Conservation (phyloP, 2,329 filamentous ascomycete species). For the Fusarium sp. region DNA sequence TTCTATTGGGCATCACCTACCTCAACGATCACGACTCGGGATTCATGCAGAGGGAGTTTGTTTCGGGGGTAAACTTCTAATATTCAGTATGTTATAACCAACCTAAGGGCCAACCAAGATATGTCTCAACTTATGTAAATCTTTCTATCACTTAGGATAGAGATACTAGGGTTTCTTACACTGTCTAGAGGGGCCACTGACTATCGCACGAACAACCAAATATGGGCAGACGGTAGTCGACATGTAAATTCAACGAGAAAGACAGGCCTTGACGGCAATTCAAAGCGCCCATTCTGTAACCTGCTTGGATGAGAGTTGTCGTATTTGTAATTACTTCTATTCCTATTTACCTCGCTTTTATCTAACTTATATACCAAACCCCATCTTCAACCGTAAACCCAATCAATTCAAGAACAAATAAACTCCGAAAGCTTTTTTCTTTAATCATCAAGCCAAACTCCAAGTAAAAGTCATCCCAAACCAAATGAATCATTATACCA, state of each 20-base stretch:
- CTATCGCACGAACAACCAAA: not conserved
- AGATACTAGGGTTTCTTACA: not conserved
- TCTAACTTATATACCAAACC: not conserved
- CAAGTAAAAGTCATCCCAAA: not conserved
- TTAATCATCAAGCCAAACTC: constrained; percentile 11
- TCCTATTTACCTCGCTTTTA: constrained; percentile 9
- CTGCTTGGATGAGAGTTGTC: not conserved
- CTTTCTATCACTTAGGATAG: not conserved
- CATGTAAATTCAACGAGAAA: not conserved
- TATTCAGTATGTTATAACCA: not conserved
- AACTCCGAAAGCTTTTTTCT: not conserved
- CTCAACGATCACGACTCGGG: constrained; percentile 5
- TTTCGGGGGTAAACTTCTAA: not conserved
- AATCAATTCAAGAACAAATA: not conserved
- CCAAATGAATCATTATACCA: constrained; percentile 9
- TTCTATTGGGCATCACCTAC: constrained; percentile 37
- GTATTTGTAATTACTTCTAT: not conserved
- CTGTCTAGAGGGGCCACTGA: not conserved
- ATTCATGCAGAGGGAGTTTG: not conserved
- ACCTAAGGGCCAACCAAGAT: not conserved
- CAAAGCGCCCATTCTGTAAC: not conserved
- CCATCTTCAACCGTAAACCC: not conserved
- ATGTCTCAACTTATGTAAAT: not conserved
- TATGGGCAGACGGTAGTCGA: not conserved
- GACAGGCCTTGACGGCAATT: not conserved